Evolutionary conservation across 2,329 filamentous ascomycete genomes (phyloP), one percentile per base, ranked within the genome.

Genomic region (Cytospora chrysosperma): DNA sequence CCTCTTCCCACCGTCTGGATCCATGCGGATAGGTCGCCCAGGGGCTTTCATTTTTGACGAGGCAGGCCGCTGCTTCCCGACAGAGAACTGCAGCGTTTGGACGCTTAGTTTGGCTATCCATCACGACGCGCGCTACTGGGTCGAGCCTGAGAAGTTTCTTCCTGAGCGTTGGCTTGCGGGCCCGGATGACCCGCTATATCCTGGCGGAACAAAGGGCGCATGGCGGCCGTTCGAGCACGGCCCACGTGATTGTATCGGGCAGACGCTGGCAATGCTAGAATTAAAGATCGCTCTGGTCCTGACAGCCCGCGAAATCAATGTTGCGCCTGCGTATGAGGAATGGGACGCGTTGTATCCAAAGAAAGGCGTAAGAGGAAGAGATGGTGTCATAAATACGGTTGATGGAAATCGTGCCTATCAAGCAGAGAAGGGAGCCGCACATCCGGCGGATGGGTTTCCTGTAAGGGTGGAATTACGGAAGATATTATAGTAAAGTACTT

Each of bases 251-350:
- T 75, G 73, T 59, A 71, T 73, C 43, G 73, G 73, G 3, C 72
- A 74, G 57, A 70, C 70, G 40, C 69, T 73, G 15, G 73, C 70
- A 1, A 52, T 70, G 59, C 59, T 70, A 55, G 72, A 75, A 34
- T 56, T 75, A 5, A 70, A 68, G 51, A 64, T 70, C 3, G 64
- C 62, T 19, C 63, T 71, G 43, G 65, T 69, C 7, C 62, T 72
- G 62, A 70, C 67, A 9, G 51, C 40, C 12, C 63, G 70, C 15
- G 59, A 56, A 49, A 65, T 71, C 19, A 67, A 71, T 8, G 67
- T 76, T 21, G 51, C 40, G 24, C 70, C 72, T 4, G 72, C 71
- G 24, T 80, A 76, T 64, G 67, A 66, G 0, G 65, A 72, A 26
- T 72, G 68, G 68, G 69, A 71, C 32, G 55, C 57, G 3, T 28